These are phyloP conservation scores for Cladosporium sphaerospermum DNA, from an alignment of 2,329 filamentous ascomycete species.

Conservation along the genomic window DNA sequence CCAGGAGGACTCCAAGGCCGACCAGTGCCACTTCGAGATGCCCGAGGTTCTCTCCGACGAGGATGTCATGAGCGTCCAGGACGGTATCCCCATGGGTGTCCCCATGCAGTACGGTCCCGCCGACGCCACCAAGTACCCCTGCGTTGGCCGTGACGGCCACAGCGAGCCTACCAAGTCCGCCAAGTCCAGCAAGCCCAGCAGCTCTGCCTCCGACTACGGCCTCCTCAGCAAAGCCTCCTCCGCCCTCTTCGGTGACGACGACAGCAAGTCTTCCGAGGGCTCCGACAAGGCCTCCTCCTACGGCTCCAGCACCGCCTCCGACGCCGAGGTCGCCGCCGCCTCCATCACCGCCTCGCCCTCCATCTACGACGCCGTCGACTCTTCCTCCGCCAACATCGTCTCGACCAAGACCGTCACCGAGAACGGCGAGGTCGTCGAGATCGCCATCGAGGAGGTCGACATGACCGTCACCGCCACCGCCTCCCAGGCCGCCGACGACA, in stretches of 20 bases:
- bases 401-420: conserved; percentile 39
- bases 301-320: conserved; percentile 14
- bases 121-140: conserved; percentile 33
- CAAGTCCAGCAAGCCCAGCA: conserved; percentile 8
- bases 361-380: conserved; percentile 11
- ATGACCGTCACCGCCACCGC: conserved; percentile 36
- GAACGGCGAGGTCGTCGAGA: conserved; percentile 39
- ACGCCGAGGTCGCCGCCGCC: conserved; percentile 17
- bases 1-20: conserved; percentile 50
- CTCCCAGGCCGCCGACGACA: conserved; percentile 20
- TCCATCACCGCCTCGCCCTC: conserved; percentile 24
- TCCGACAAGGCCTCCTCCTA: not conserved
- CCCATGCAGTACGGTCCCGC: conserved; percentile 42
- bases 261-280: not conserved
- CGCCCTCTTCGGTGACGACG: conserved; percentile 6
- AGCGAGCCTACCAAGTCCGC: conserved; percentile 5
- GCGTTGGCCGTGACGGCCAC: conserved; percentile 18
- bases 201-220: not conserved
- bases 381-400: conserved; percentile 24
- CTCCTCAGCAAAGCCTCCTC: conserved; percentile 9
- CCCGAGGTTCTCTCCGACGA: conserved; percentile 54
- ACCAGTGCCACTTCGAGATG: conserved; percentile 56
- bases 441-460: conserved; percentile 39
- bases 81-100: conserved; percentile 61
- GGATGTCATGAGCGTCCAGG: conserved; percentile 50